Evolutionary conservation across 345 rosid species (phyloP).

Genomic region (Eucalyptus urophylla): DNA sequence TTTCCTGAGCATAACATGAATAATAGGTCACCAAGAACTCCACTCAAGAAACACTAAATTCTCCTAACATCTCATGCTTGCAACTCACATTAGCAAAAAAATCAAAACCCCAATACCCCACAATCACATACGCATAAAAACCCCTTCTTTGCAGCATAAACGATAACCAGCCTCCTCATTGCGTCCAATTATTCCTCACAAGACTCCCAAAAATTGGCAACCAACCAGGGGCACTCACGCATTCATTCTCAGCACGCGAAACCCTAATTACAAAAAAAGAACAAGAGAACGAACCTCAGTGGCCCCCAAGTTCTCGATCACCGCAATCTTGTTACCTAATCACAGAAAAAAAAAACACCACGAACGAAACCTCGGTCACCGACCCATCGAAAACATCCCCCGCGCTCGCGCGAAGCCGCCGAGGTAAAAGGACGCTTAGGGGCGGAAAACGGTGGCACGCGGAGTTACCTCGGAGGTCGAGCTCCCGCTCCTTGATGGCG

Average conservation of each 20-base stretch:
- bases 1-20: background rate
- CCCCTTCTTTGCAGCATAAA: background rate
- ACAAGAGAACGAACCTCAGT: slow-evolving; percentile 60
- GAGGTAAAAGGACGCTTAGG: background rate
- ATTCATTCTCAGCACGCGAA: background rate
- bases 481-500: slow-evolving; percentile 91
- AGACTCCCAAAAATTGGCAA: background rate
- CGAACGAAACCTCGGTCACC: background rate
- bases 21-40: background rate
- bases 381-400: background rate
- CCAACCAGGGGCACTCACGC: background rate
- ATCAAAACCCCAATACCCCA: background rate
- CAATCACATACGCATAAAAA: background rate
- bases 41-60: background rate
- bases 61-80: background rate
- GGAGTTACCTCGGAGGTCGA: slow-evolving; percentile 79
- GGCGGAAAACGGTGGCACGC: background rate
- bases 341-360: background rate
- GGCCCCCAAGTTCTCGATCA: slow-evolving; percentile 95
- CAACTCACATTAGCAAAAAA: background rate
- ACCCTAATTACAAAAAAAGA: background rate
- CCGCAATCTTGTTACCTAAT: slow-evolving; percentile 89
- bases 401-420: background rate
- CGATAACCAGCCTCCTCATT: background rate
- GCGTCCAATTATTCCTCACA: background rate